Conservation (phyloP, 225 moss, liverwort and hornwort genomes). For the Marchantia paleacea region DNA sequence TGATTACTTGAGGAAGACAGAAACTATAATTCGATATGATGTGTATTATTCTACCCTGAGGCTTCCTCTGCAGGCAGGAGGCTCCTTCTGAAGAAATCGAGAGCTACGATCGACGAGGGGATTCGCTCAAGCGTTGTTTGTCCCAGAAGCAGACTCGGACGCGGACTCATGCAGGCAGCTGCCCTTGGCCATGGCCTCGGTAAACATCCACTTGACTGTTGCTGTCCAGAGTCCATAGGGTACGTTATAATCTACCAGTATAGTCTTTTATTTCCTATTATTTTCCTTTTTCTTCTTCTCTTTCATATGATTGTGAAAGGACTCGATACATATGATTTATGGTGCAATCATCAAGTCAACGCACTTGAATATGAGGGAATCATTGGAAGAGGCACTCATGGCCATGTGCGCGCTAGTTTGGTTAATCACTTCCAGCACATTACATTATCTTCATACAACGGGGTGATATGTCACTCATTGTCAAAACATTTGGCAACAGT, state of each 20-base stretch:
- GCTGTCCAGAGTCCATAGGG: too few relatives aligned
- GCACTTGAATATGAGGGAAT: constrained; percentile 6
- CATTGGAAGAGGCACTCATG: not conserved
- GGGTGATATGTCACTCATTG: not conserved
- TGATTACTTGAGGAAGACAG: not conserved
- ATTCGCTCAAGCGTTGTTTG: too few relatives aligned
- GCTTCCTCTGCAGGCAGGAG: not conserved
- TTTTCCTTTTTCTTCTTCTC: too few relatives aligned
- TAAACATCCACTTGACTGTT: not conserved
- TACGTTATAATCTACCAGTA: too few relatives aligned
- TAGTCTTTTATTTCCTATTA: too few relatives aligned
- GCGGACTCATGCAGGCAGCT: too few relatives aligned
- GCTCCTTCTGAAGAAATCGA: too few relatives aligned
- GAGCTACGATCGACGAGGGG: too few relatives aligned
- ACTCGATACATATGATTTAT: not conserved
- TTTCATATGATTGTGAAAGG: not conserved
- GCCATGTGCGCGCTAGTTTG: constrained; percentile 1
- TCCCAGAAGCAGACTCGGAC: too few relatives aligned
- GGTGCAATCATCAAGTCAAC: constrained; percentile 4
- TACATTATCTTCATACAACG: not conserved
- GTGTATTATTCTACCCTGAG: not conserved
- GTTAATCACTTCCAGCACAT: constrained; percentile 3
- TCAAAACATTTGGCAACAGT: constrained; percentile 12
- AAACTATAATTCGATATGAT: constrained; percentile 1
- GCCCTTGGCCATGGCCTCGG: too few relatives aligned